phyloP scores from a whole-genome alignment of 495 filamentous ascomycete genomes.

The Podospora bellae-mahoneyi region DNA sequence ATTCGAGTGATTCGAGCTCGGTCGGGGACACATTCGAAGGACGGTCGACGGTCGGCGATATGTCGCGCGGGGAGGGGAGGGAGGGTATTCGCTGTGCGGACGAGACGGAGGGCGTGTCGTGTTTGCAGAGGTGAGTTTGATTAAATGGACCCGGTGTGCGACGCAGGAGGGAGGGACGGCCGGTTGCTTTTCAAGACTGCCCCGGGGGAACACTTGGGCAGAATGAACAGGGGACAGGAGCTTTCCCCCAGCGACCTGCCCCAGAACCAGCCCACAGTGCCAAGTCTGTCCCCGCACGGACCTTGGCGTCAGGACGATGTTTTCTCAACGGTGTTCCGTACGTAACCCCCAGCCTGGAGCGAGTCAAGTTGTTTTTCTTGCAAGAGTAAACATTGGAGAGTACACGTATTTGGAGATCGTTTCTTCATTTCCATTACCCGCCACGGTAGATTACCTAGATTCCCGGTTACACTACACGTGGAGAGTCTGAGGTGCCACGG shows the following conservation, averaged over 20 bases:
- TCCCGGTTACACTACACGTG: not conserved
- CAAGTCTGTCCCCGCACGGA: constrained; percentile 13
- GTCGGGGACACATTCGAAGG: not conserved
- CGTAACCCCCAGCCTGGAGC: constrained; percentile 9
- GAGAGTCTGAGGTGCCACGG: not conserved
- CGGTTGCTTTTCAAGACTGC: constrained; percentile 24
- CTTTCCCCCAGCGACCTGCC: constrained; percentile 10
- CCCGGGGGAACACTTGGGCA: constrained; percentile 15
- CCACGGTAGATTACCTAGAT: not conserved
- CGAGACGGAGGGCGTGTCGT: constrained; percentile 14
- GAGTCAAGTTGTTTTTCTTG: not conserved
- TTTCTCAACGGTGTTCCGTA: constrained; percentile 11
- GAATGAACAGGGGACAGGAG: constrained; percentile 18
- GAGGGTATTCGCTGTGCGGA: not conserved
- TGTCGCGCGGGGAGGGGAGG: constrained; percentile 6
- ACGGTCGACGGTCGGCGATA: not conserved
- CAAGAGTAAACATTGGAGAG: too few species aligned
- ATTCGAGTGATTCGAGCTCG: not conserved
- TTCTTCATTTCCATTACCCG: too few species aligned
- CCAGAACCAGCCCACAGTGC: constrained; percentile 20
- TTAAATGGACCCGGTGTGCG: constrained; percentile 24
- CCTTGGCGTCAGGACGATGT: constrained; percentile 16
- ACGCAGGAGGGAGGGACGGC: constrained; percentile 24
- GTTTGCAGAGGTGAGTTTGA: constrained; percentile 17
- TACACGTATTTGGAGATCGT: too few species aligned